Percentiles rank a stretch among this genome's conserved stretches.
These are phyloP conservation scores for Monosporozyma yasuniensis DNA, from an alignment of 805 yeast genomes.

Conservation along the genomic window DNA sequence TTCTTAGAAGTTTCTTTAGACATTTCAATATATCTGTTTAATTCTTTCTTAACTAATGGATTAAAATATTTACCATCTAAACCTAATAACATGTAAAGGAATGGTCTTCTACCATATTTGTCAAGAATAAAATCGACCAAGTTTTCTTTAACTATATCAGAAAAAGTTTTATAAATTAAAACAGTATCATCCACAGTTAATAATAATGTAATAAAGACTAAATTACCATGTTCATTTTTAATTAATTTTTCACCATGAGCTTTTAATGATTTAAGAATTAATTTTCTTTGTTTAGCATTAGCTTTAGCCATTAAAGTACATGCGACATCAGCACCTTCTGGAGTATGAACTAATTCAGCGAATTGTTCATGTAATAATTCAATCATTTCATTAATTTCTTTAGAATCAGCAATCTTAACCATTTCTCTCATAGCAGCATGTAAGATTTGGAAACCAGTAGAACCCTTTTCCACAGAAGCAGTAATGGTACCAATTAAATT, in stretches of 20 bases:
- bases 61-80: slow-evolving; percentile 75
- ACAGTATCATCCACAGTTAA: slow-evolving; percentile 93
- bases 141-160: slow-evolving; percentile 39
- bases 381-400: slow-evolving; percentile 69
- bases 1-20: slow-evolving; percentile 73
- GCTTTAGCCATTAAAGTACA: slow-evolving; percentile 70
- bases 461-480: slow-evolving; percentile 89
- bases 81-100: slow-evolving; percentile 71
- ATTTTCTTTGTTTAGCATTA: slow-evolving; percentile 86
- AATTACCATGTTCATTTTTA: slow-evolving; percentile 78
- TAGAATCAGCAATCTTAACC: slow-evolving; percentile 53
- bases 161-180: slow-evolving; percentile 63
- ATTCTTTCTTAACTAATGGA: slow-evolving; percentile 54
- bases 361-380: slow-evolving; percentile 79
- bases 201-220: slow-evolving; percentile 68
- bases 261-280: slow-evolving; percentile 60
- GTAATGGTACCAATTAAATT: slow-evolving; percentile 77
- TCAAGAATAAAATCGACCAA: slow-evolving; percentile 50
- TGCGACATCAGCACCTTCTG: slow-evolving; percentile 90
- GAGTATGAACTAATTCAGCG: slow-evolving; percentile 92
- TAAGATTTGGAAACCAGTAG: slow-evolving; percentile 89
- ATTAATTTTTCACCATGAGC: slow-evolving; percentile 69
- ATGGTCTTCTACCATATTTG: slow-evolving; percentile 82
- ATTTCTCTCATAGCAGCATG: slow-evolving; percentile 95
- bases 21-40: slow-evolving; percentile 51